phyloP scores from a whole-genome alignment of 2,329 filamentous ascomycete genomes.

The Alternaria longipes region DNA sequence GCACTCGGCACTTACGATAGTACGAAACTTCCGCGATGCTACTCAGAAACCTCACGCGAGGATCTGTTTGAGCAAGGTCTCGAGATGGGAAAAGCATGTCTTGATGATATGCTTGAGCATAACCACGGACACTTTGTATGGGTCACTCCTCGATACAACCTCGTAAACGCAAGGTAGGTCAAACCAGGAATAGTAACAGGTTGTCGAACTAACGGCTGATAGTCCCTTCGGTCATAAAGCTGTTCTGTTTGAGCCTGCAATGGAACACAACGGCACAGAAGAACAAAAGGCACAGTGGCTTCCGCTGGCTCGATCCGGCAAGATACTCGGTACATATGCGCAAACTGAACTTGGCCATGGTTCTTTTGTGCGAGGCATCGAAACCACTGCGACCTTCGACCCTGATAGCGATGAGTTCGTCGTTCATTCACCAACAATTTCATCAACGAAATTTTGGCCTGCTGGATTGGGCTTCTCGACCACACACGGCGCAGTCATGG shows the following conservation, averaged over 20 bases:
- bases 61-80: slow-evolving; percentile 35
- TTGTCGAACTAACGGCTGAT: not conserved
- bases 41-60: slow-evolving; percentile 35
- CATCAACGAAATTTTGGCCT: slow-evolving; percentile 34
- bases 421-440: slow-evolving; percentile 59
- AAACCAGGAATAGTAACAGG: no score
- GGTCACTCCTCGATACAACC: slow-evolving; percentile 23
- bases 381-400: slow-evolving; percentile 59
- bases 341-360: slow-evolving; percentile 63
- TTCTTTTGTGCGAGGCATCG: slow-evolving; percentile 60
- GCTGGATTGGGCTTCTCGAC: slow-evolving; percentile 27
- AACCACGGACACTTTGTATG: slow-evolving; percentile 33
- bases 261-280: slow-evolving; percentile 44
- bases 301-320: slow-evolving; percentile 46
- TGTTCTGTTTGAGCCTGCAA: slow-evolving; percentile 46
- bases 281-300: slow-evolving; percentile 58
- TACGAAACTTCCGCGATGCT: slow-evolving; percentile 34
- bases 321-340: slow-evolving; percentile 55
- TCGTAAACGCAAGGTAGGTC: slow-evolving; percentile 22
- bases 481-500: slow-evolving; percentile 55
- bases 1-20: slow-evolving; percentile 23
- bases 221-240: slow-evolving; percentile 28
- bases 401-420: slow-evolving; percentile 55
- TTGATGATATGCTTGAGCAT: slow-evolving; percentile 31
- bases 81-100: slow-evolving; percentile 29